Percentiles rank a stretch among this genome's conserved stretches.
Conservation (phyloP, 345 rosid species). For the Physaria fendleri region DNA sequence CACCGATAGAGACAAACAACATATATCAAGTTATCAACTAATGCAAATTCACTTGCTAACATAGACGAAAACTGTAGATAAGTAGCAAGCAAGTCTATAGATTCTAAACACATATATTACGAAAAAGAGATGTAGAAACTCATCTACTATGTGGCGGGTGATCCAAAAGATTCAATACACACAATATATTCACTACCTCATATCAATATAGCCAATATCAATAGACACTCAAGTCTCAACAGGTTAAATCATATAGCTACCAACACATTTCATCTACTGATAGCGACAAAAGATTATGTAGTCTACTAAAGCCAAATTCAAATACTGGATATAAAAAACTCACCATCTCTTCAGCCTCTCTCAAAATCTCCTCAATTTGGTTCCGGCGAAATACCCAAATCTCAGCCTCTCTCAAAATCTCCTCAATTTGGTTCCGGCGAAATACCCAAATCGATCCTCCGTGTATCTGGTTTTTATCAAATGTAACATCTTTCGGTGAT, state of each 20-base stretch:
- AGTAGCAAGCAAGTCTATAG: background rate
- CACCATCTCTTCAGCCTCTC: conserved; percentile 89
- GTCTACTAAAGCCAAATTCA: too few species aligned
- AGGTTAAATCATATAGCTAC: too few species aligned
- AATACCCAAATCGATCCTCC: background rate
- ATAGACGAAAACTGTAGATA: background rate
- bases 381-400: conserved; percentile 56
- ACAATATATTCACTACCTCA: too few species aligned
- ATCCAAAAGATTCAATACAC: too few species aligned
- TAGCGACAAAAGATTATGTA: too few species aligned
- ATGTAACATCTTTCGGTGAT: background rate
- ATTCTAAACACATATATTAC: background rate
- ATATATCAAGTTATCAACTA: too few species aligned
- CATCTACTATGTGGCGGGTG: background rate
- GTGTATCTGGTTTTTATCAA: conserved; percentile 2
- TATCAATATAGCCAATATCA: too few species aligned
- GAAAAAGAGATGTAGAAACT: background rate
- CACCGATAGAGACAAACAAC: background rate
- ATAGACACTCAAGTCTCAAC: too few species aligned
- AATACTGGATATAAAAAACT: too few species aligned
- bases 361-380: conserved; percentile 85
- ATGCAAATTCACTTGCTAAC: background rate
- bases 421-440: conserved; percentile 4
- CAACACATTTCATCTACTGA: too few species aligned
- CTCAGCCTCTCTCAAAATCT: conserved; percentile 13